Conservation (phyloP, 2,329 filamentous ascomycete genomes). For the Graphilbum ipis-grandicollis region DNA sequence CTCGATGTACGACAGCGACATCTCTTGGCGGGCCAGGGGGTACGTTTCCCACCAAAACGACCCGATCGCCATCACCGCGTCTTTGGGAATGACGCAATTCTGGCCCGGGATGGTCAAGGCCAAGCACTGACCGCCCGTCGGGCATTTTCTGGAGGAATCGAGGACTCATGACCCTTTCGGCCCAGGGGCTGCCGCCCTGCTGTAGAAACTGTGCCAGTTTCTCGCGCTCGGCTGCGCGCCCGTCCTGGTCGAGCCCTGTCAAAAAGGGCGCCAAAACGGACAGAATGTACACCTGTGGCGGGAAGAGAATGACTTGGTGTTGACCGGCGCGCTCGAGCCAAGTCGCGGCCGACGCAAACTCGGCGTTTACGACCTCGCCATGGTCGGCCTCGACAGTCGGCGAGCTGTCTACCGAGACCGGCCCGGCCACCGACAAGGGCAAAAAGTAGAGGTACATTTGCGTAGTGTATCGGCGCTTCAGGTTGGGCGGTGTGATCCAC, state of each 20-base stretch:
- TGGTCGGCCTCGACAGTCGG: conserved; percentile 35
- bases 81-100: conserved; percentile 31
- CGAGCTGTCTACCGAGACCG: not conserved
- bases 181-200: conserved; percentile 22
- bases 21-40: conserved; percentile 30
- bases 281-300: conserved; percentile 70
- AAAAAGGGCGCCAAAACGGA: conserved; percentile 38
- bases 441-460: conserved; percentile 96
- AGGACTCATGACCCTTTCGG: conserved; percentile 45
- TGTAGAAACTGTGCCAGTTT: not conserved
- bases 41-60: conserved; percentile 35
- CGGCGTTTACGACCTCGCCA: conserved; percentile 44
- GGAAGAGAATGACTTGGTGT: conserved; percentile 68
- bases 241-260: not conserved
- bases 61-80: conserved; percentile 40
- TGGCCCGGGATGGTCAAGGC: conserved; percentile 37
- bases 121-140: conserved; percentile 33
- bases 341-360: conserved; percentile 50
- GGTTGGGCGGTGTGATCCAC: conserved; percentile 68
- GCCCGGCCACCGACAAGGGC: conserved; percentile 28
- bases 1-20: conserved; percentile 32
- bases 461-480: conserved; percentile 69
- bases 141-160: conserved; percentile 22
- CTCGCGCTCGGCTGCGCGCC: not conserved
- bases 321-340: conserved; percentile 50